Percentiles rank a stretch among this genome's conserved stretches.
Conservation (phyloP, 768 basidiomycete species). For the Cyclocybe aegerita region DNA sequence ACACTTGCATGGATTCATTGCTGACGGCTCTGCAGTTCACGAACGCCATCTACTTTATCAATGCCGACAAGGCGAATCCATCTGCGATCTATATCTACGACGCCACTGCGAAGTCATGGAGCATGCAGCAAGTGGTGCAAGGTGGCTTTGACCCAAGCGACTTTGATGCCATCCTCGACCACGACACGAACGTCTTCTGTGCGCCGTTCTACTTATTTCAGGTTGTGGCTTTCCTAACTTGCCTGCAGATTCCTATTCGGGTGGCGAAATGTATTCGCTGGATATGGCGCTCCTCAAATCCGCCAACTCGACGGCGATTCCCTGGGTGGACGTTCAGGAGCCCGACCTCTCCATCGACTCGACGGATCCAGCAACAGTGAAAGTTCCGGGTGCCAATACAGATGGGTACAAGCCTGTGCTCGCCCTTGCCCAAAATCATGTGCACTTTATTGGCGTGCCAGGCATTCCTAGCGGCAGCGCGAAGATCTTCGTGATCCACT, state of each 20-base stretch:
- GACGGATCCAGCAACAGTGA: conserved; percentile 8
- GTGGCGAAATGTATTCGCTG: conserved; percentile 63
- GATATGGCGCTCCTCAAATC: conserved; percentile 67
- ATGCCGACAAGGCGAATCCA: conserved; percentile 70
- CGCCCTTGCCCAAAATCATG: conserved; percentile 84
- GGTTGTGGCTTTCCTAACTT: conserved; percentile 1
- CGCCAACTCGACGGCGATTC: conserved; percentile 54
- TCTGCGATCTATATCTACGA: conserved; percentile 81
- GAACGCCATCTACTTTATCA: conserved; percentile 85
- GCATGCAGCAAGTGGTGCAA: conserved; percentile 60
- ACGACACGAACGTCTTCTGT: conserved; percentile 94
- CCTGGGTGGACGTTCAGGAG: conserved; percentile 64
- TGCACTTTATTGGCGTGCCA: conserved; percentile 80
- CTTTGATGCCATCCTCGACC: conserved; percentile 80
- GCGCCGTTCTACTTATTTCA: conserved; percentile 18
- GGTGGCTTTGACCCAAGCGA: conserved; percentile 61
- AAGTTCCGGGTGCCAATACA: conserved; percentile 27
- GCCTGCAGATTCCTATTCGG: conserved; percentile 63
- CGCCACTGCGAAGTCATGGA: conserved; percentile 71
- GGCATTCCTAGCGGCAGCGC: conserved; percentile 65
- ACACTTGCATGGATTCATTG: conserved; percentile 5
- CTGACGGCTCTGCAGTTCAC: conserved; percentile 49
- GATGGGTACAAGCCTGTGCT: conserved; percentile 66
- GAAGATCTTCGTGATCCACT: conserved; percentile 86
- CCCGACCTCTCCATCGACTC: conserved; percentile 41